phyloP scores from a whole-genome alignment of 805 yeast species.

The Sugiyamaella valdiviana region DNA sequence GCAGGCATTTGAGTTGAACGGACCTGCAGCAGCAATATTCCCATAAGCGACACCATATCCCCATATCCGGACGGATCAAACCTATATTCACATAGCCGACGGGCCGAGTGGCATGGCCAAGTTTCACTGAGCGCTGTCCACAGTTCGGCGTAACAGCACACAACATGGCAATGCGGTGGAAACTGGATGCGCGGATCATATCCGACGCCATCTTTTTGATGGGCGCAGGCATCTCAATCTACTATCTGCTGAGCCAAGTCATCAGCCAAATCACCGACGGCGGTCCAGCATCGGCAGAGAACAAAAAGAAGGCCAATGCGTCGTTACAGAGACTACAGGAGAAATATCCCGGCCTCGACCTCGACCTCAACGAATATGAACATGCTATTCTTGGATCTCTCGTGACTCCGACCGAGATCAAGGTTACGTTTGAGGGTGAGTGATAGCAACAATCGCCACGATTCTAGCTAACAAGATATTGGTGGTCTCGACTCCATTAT shows the following conservation, averaged over 20 bases:
- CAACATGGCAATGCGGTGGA: background rate
- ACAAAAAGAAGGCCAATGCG: conserved; percentile 53
- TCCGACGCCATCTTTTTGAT: conserved; percentile 45
- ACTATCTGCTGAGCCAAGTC: conserved; percentile 49
- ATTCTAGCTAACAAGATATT: conserved; percentile 42
- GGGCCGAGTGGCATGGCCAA: background rate
- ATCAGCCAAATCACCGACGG: conserved; percentile 39
- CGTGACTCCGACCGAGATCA: conserved; percentile 77
- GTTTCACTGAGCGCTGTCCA: background rate
- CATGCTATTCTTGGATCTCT: conserved; percentile 68
- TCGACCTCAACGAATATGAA: conserved; percentile 67
- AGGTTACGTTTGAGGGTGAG: conserved; percentile 50
- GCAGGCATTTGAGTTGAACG: too few relatives aligned
- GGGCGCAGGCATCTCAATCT: conserved; percentile 66
- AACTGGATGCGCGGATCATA: conserved; percentile 23
- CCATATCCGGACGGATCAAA: too few relatives aligned
- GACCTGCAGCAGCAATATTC: too few relatives aligned
- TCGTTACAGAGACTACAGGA: conserved; percentile 52
- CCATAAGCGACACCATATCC: too few relatives aligned
- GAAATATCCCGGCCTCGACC: conserved; percentile 49
- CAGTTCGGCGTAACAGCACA: background rate
- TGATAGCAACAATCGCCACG: conserved; percentile 4
- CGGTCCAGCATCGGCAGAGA: conserved; percentile 47
- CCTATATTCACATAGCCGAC: background rate
- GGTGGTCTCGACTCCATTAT: conserved; percentile 84